phyloP scores from a whole-genome alignment of 1,139 yeast species.

The Sugiyamaella japonica region DNA sequence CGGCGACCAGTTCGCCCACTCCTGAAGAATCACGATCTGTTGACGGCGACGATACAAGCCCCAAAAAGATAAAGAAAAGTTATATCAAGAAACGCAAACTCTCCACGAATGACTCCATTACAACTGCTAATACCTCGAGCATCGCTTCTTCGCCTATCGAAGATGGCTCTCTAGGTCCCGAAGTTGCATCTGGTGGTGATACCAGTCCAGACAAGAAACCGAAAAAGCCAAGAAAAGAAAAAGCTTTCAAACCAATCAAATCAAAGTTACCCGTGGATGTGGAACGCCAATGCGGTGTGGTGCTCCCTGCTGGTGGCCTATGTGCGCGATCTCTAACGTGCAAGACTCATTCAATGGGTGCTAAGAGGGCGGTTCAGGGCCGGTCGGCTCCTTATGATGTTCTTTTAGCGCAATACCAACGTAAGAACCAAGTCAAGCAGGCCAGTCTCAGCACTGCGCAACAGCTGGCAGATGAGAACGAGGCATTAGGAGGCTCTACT shows the following conservation, averaged over 20 bases:
- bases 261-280: constrained; percentile 93
- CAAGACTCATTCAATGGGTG: constrained; percentile 97
- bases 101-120: background rate
- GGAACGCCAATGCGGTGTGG: constrained; percentile 95
- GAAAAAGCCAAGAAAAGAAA: constrained; percentile 26
- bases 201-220: constrained; percentile 19
- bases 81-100: constrained; percentile 16
- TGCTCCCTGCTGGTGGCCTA: constrained; percentile 85
- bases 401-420: constrained; percentile 83
- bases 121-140: background rate
- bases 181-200: constrained; percentile 9
- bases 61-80: constrained; percentile 9
- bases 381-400: constrained; percentile 91
- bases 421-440: constrained; percentile 84
- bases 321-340: constrained; percentile 96
- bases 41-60: constrained; percentile 4
- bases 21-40: constrained; percentile 3
- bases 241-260: constrained; percentile 58
- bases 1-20: constrained; percentile 16
- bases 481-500: constrained; percentile 31
- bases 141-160: constrained; percentile 3
- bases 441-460: constrained; percentile 38
- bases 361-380: constrained; percentile 89
- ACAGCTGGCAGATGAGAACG: constrained; percentile 40
- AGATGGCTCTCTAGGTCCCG: constrained; percentile 9